These are phyloP conservation scores for Middelhovenomyces tepae DNA, from an alignment of 805 yeast genomes.

Conservation along the genomic window DNA sequence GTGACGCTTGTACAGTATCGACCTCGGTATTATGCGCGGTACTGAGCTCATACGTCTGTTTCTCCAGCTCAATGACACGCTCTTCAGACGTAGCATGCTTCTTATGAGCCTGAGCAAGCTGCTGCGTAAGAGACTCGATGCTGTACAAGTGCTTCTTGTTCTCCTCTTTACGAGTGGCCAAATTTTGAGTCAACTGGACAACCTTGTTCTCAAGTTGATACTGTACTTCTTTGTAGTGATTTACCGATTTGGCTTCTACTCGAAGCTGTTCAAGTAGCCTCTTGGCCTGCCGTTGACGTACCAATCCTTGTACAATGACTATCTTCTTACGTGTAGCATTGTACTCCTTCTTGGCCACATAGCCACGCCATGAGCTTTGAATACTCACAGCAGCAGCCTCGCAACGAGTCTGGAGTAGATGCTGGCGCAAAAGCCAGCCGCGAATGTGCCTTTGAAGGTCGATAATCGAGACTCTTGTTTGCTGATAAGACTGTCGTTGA, in stretches of 20 bases:
- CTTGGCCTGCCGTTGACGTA: conserved; percentile 69
- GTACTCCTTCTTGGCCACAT: conserved; percentile 47
- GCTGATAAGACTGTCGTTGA: conserved; percentile 45
- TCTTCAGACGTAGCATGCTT: conserved; percentile 21
- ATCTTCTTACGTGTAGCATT: conserved; percentile 43
- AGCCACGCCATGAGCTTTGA: conserved; percentile 69
- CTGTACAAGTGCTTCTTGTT: conserved; percentile 63
- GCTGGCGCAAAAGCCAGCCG: conserved; percentile 42
- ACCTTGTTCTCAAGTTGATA: conserved; percentile 94
- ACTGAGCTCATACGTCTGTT: conserved; percentile 19
- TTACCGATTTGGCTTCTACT: conserved; percentile 86
- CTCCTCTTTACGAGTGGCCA: conserved; percentile 72
- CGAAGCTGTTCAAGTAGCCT: conserved; percentile 54
- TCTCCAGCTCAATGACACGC: conserved; percentile 20
- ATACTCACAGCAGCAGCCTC: conserved; percentile 58
- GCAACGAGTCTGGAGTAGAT: conserved; percentile 41
- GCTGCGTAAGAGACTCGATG: conserved; percentile 34
- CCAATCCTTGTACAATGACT: conserved; percentile 63
- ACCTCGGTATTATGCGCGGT: conserved; percentile 14
- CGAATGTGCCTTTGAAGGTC: conserved; percentile 51
- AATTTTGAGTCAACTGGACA: conserved; percentile 83
- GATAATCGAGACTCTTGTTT: conserved; percentile 43
- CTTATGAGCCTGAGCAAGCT: conserved; percentile 23
- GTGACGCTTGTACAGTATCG: conserved; percentile 13
- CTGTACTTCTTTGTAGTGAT: conserved; percentile 83